phyloP scores from a whole-genome alignment of 2,329 filamentous ascomycete genomes.

The Curvularia spicifera region DNA sequence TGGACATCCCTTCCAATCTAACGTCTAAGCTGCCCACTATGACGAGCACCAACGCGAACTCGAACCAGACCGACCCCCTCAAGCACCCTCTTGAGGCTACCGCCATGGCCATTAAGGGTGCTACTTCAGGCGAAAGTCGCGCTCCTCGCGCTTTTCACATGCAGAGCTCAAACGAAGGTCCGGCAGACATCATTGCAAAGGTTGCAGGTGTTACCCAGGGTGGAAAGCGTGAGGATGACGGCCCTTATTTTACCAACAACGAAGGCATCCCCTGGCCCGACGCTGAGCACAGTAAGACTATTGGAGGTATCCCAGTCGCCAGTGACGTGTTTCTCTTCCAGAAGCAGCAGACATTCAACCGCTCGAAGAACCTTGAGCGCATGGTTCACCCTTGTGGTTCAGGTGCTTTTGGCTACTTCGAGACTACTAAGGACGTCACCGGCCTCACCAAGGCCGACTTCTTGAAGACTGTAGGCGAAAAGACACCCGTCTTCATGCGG shows the following conservation, averaged over 20 bases:
- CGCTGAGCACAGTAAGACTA: slow-evolving; percentile 60
- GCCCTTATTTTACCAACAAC: slow-evolving; percentile 62
- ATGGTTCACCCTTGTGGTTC: slow-evolving; percentile 54
- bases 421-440: slow-evolving; percentile 51
- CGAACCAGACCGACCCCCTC: slow-evolving; percentile 41
- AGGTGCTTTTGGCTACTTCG: slow-evolving; percentile 57
- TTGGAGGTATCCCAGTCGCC: slow-evolving; percentile 59
- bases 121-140: slow-evolving; percentile 46
- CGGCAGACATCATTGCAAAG: slow-evolving; percentile 60
- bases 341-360: slow-evolving; percentile 63
- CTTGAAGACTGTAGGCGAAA: slow-evolving; percentile 49
- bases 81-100: slow-evolving; percentile 54
- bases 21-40: slow-evolving; percentile 19
- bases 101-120: slow-evolving; percentile 51
- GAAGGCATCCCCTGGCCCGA: slow-evolving; percentile 61
- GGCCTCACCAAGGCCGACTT: slow-evolving; percentile 53
- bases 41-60: slow-evolving; percentile 36
- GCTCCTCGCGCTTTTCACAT: slow-evolving; percentile 32
- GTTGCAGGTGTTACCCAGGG: slow-evolving; percentile 56
- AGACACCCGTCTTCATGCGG: slow-evolving; percentile 53
- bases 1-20: slow-evolving; percentile 27
- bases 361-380: slow-evolving; percentile 59
- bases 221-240: slow-evolving; percentile 59
- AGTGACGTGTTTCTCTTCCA: slow-evolving; percentile 61
- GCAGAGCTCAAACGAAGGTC: slow-evolving; percentile 58